Conservation (phyloP, 169 alveolate species). For the Plasmodium knowlesi region DNA sequence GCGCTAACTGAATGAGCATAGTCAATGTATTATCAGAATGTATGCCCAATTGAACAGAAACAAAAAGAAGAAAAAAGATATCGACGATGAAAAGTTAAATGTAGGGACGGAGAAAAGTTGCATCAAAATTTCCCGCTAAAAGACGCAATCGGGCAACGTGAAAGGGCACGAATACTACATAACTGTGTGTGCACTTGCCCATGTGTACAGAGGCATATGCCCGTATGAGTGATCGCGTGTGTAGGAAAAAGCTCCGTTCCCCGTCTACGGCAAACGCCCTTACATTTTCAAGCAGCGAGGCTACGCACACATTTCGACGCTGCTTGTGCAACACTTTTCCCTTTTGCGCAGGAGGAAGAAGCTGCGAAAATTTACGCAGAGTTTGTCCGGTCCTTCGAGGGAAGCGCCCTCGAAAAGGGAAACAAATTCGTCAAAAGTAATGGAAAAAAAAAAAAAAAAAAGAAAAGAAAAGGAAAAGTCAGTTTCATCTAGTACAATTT, state of each 20-base stretch:
- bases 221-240: background rate
- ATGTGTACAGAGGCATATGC: background rate
- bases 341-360: conserved; percentile 71
- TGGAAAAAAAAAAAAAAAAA: conserved; percentile 17
- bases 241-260: background rate
- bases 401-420: conserved; percentile 48
- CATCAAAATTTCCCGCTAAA: background rate
- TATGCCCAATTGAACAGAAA: conserved; percentile 55
- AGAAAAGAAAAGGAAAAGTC: background rate
- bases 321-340: background rate
- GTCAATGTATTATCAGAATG: conserved; percentile 9
- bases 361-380: conserved; percentile 76
- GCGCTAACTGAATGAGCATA: conserved; percentile 4
- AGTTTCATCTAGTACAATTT: background rate
- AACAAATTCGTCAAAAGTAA: conserved; percentile 73
- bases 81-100: conserved; percentile 58
- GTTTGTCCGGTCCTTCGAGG: conserved; percentile 76
- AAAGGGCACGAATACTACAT: background rate
- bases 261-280: background rate
- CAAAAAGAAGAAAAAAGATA: conserved; percentile 63
- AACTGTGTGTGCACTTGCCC: background rate
- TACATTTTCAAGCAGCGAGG: background rate
- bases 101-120: conserved; percentile 24
- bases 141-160: background rate
- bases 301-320: background rate